These are phyloP conservation scores for Leccinum variicolor DNA, from an alignment of 768 basidiomycete genomes.

Conservation along the genomic window DNA sequence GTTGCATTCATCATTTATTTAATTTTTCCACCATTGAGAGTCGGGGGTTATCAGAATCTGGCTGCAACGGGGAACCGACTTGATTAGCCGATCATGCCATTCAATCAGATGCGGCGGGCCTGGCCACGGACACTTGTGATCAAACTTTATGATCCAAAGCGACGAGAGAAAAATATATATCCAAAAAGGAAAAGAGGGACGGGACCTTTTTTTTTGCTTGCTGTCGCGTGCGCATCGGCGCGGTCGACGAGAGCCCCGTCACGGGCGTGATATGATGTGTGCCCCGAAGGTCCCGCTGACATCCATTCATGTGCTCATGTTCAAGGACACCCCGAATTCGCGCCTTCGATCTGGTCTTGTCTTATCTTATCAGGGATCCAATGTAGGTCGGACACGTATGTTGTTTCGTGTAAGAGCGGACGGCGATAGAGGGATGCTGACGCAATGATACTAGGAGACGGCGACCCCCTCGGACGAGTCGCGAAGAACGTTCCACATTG, in stretches of 20 bases:
- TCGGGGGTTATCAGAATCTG: slow-evolving; percentile 23
- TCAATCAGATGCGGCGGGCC: slow-evolving; percentile 5
- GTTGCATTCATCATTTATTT: neutral
- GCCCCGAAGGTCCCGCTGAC: too few relatives aligned
- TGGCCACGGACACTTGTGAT: slow-evolving; percentile 1
- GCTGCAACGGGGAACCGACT: neutral
- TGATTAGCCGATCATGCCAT: slow-evolving; percentile 13
- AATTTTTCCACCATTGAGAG: slow-evolving; percentile 6
- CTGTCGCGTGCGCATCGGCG: neutral
- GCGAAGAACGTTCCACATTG: slow-evolving; percentile 18
- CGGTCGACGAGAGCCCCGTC: too few relatives aligned
- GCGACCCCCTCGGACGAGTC: slow-evolving; percentile 12
- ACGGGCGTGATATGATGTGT: too few relatives aligned
- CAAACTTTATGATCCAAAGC: slow-evolving; percentile 7
- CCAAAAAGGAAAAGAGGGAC: slow-evolving; percentile 14
- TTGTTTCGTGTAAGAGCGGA: slow-evolving; percentile 7
- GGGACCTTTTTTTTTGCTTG: slow-evolving; percentile 4
- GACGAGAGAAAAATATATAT: slow-evolving; percentile 11
- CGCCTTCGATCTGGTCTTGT: slow-evolving; percentile 4
- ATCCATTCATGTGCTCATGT: too few relatives aligned
- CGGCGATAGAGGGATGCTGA: slow-evolving; percentile 21
- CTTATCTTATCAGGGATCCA: slow-evolving; percentile 31
- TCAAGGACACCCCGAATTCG: too few relatives aligned
- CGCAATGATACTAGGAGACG: slow-evolving; percentile 4
- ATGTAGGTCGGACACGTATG: slow-evolving; percentile 22